phyloP scores from a whole-genome alignment of 2,329 filamentous ascomycete genomes.

The Penicillium sp. region DNA sequence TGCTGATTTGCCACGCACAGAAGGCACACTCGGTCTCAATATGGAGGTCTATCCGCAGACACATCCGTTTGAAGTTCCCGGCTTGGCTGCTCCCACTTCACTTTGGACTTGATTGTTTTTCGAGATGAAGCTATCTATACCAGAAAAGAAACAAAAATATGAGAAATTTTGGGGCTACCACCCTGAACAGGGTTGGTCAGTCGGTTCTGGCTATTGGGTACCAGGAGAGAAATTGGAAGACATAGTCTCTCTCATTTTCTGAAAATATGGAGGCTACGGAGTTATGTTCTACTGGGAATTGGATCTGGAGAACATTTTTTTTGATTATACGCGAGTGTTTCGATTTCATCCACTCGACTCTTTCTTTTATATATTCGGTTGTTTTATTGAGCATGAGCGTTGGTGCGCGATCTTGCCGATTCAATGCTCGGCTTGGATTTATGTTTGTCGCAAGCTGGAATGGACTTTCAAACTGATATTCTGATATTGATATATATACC shows the following conservation, averaged over 20 bases:
- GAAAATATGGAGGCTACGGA: background rate
- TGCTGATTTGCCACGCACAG: conserved; percentile 28
- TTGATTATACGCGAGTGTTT: background rate
- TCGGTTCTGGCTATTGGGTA: conserved; percentile 3
- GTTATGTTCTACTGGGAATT: background rate
- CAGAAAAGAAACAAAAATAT: background rate
- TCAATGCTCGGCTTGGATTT: background rate
- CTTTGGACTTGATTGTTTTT: conserved; percentile 35
- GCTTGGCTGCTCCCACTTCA: conserved; percentile 35
- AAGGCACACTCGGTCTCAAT: conserved; percentile 27
- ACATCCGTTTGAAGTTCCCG: conserved; percentile 32
- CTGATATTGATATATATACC: conserved; percentile 17
- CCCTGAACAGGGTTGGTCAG: background rate
- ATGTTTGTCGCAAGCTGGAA: background rate
- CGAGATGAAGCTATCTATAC: background rate
- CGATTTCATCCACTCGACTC: background rate
- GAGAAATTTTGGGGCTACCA: background rate
- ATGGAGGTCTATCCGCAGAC: conserved; percentile 35
- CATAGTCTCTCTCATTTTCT: background rate
- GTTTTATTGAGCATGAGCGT: conserved; percentile 18
- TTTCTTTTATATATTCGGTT: background rate
- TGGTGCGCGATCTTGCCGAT: conserved; percentile 3
- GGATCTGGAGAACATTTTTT: background rate
- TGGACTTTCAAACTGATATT: conserved; percentile 7
- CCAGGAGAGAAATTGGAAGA: background rate